Base-by-base conservation (phyloP, 495 filamentous ascomycete species). In the Aspergillus biplanus region DNA sequence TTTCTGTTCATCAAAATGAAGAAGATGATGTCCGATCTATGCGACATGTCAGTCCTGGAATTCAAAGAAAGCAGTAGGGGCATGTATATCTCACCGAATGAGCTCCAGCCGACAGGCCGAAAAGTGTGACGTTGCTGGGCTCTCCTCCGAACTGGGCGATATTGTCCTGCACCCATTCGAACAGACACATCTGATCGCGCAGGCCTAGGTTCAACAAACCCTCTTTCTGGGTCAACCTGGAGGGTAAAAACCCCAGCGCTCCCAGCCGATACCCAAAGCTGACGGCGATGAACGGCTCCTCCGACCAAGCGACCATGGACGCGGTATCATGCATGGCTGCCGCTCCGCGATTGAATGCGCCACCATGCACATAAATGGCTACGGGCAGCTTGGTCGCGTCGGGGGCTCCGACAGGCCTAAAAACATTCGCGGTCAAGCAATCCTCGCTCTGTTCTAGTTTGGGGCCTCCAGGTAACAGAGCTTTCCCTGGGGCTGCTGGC, bases 11-110 rank as follows among this genome's bases (percentile, higher is more conserved):
- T 70, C 70, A 56, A 84, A 80, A 53, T 83, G 81, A 66, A 89
- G 80, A 39, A 90, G 72, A 62, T 89, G 88, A 59, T 89, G 88
- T 12, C 86, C 86, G 64, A 89, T 82, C 85, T 89, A 58, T 18
- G 48, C 9, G 48, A 57, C 35, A 21, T 35, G 16, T 16, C 13
- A 1, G 16, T 37, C 7, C 8, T 31, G 32, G 27, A 8, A 37
- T 16, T 6, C 5, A 61, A 15, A 16, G 21, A 18, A 7, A 16
- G 46, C 49, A 64, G 73, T 7, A 44, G 39, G 11, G 8, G 39
- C 39, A 7, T 44, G 39, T 44, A 15, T 11, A 15, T 6, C 39
- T 65, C 67, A 85, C 83, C 57, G 85, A 87, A 69, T 88, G 86
- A 11, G 84, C 82, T 15, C 87, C 88, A 37, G 87, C 87, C 54